phyloP scores from a whole-genome alignment of 2,329 filamentous ascomycete genomes.

The Stachybotrys echinatus region DNA sequence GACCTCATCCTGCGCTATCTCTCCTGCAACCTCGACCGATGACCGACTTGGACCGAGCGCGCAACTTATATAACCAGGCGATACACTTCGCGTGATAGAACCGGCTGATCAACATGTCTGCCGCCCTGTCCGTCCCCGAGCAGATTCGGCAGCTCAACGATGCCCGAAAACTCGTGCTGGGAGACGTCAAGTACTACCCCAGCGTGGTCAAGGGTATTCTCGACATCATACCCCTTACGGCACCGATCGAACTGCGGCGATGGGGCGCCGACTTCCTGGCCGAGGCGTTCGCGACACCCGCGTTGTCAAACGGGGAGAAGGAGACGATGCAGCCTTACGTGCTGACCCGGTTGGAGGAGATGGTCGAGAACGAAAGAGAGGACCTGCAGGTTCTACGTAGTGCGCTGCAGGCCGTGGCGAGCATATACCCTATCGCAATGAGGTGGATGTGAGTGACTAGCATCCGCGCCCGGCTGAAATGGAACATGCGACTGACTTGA shows the following conservation, averaged over 20 bases:
- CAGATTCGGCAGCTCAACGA: conserved; percentile 85
- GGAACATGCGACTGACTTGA: conserved; percentile 16
- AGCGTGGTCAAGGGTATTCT: conserved; percentile 89
- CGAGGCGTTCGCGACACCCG: conserved; percentile 92
- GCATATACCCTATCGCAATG: conserved; percentile 88
- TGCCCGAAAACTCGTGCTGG: conserved; percentile 83
- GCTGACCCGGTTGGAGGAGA: conserved; percentile 67
- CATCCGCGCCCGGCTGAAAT: not conserved
- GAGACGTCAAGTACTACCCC: conserved; percentile 81
- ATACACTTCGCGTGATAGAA: not conserved
- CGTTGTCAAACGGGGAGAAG: conserved; percentile 71
- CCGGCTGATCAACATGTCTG: conserved; percentile 41
- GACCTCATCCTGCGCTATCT: not conserved
- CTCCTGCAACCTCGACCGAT: not conserved
- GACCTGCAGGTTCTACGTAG: conserved; percentile 79
- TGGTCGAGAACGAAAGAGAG: conserved; percentile 66
- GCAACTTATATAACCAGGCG: not conserved
- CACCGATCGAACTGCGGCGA: conserved; percentile 76
- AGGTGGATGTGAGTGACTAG: conserved; percentile 81
- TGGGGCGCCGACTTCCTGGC: conserved; percentile 96
- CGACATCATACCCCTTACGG: conserved; percentile 76
- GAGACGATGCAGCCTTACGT: conserved; percentile 72
- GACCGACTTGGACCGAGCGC: not conserved
- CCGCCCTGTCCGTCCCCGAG: conserved; percentile 57
- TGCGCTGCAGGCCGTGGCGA: conserved; percentile 82